Evolutionary conservation across 768 basidiomycete species (phyloP).

Genomic region (Rickenella mellea): DNA sequence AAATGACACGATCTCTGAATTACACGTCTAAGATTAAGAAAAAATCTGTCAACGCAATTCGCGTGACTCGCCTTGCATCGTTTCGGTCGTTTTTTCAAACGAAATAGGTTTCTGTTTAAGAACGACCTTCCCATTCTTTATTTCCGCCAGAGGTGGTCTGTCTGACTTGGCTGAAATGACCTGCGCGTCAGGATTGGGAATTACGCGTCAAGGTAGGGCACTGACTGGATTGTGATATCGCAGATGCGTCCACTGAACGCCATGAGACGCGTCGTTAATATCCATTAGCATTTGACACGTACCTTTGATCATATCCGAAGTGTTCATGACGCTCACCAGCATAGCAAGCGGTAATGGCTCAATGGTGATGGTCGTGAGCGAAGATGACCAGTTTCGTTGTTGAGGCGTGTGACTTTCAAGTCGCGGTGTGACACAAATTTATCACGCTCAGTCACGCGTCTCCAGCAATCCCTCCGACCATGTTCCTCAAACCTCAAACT

Average conservation of each 20-base stretch:
- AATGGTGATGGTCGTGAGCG: no score
- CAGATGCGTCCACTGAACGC: neutral
- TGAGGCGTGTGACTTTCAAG: neutral
- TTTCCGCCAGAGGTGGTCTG: slow-evolving; percentile 41
- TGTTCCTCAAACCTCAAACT: slow-evolving; percentile 49
- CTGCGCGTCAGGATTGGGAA: slow-evolving; percentile 19
- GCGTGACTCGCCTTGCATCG: slow-evolving; percentile 56
- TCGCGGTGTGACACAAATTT: neutral
- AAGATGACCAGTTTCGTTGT: slow-evolving; percentile 1
- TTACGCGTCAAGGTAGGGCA: no score
- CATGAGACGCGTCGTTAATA: neutral
- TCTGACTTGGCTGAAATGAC: slow-evolving; percentile 24
- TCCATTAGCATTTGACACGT: neutral
- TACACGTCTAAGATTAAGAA: no score
- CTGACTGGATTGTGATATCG: neutral
- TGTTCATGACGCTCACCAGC: slow-evolving; percentile 23
- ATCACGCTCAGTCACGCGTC: neutral
- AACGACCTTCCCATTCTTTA: slow-evolving; percentile 68
- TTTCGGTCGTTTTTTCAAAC: slow-evolving; percentile 73
- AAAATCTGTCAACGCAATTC: slow-evolving; percentile 7
- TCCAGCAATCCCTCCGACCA: slow-evolving; percentile 34
- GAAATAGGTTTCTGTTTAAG: slow-evolving; percentile 70
- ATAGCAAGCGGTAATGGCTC: no score
- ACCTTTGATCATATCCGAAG: slow-evolving; percentile 27
- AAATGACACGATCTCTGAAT: slow-evolving; percentile 65